Percentiles rank a stretch among this genome's conserved stretches.
Conservation (phyloP, 1,139 yeast species). For the Pichia sp. region DNA sequence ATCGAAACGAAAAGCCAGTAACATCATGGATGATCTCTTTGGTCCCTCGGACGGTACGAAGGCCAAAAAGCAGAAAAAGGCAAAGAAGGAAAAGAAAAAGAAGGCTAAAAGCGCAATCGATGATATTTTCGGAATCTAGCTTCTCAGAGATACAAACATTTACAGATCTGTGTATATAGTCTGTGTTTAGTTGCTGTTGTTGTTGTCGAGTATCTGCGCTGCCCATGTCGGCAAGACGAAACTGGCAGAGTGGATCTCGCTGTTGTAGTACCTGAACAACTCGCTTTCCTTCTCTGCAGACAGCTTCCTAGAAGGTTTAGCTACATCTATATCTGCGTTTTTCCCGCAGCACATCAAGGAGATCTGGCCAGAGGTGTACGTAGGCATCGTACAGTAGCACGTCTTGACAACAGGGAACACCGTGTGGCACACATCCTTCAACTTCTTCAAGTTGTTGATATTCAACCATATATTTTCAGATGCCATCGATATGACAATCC, state of each 20-base stretch:
- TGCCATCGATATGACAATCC: slow-evolving; percentile 76
- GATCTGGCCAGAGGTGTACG: slow-evolving; percentile 94
- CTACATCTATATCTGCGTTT: slow-evolving; percentile 45
- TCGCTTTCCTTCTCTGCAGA: slow-evolving; percentile 44
- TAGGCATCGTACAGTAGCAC: slow-evolving; percentile 86
- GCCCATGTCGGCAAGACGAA: slow-evolving; percentile 92
- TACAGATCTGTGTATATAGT: neutral
- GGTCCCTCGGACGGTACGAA: slow-evolving; percentile 21
- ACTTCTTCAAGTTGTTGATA: slow-evolving; percentile 55
- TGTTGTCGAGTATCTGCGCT: slow-evolving; percentile 20
- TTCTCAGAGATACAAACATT: neutral
- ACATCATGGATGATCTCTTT: slow-evolving; percentile 8
- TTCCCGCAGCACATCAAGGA: slow-evolving; percentile 83
- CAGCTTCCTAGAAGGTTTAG: slow-evolving; percentile 52
- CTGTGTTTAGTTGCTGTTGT: too few relatives aligned
- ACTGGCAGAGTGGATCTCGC: slow-evolving; percentile 67
- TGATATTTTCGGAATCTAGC: slow-evolving; percentile 46
- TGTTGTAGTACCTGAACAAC: slow-evolving; percentile 68
- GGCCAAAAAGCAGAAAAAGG: slow-evolving; percentile 41
- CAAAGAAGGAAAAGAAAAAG: slow-evolving; percentile 41
- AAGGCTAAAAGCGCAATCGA: slow-evolving; percentile 51
- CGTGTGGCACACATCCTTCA: slow-evolving; percentile 54
- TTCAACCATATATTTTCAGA: slow-evolving; percentile 94
- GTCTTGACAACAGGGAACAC: slow-evolving; percentile 79
- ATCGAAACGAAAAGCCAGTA: neutral